Evolutionary conservation across 2,329 filamentous ascomycete species (phyloP).

Genomic region (Aspergillus melleus): DNA sequence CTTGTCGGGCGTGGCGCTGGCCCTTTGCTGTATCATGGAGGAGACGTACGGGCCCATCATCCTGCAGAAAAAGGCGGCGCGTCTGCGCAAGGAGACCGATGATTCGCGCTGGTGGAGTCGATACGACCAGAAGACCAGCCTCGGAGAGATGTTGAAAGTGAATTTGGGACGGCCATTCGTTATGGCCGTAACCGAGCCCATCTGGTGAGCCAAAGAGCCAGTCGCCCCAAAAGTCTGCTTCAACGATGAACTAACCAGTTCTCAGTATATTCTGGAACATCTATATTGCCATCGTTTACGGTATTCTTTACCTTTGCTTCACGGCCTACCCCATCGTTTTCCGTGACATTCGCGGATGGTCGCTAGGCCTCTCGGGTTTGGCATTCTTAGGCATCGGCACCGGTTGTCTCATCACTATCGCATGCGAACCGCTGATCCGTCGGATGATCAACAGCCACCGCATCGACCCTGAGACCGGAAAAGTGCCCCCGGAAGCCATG

Average conservation of each 20-base stretch:
- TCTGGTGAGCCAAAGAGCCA: conserved; percentile 60
- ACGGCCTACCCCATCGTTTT: conserved; percentile 89
- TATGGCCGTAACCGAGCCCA: conserved; percentile 78
- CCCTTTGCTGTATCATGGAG: conserved; percentile 60
- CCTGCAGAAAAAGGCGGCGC: conserved; percentile 65
- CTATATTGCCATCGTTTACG: conserved; percentile 76
- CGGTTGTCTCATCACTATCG: conserved; percentile 55
- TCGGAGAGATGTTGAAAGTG: conserved; percentile 67
- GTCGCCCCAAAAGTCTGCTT: background rate
- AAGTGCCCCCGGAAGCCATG: conserved; percentile 74
- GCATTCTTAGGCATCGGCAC: conserved; percentile 72
- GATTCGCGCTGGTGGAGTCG: conserved; percentile 75
- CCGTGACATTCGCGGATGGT: conserved; percentile 72
- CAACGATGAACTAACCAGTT: conserved; percentile 2
- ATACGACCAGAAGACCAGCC: conserved; percentile 70
- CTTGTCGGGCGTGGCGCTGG: conserved; percentile 61
- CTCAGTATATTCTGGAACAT: conserved; percentile 70
- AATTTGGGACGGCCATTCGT: conserved; percentile 77
- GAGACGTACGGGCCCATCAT: conserved; percentile 78
- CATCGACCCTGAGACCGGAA: conserved; percentile 72
- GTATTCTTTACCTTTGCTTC: conserved; percentile 86
- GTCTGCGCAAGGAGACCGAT: conserved; percentile 65
- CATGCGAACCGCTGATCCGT: conserved; percentile 67
- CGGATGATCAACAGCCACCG: conserved; percentile 75
- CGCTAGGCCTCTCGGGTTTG: conserved; percentile 69